Conservation (phyloP, 2,329 filamentous ascomycete genomes). For the Neoarthrinium moseri region DNA sequence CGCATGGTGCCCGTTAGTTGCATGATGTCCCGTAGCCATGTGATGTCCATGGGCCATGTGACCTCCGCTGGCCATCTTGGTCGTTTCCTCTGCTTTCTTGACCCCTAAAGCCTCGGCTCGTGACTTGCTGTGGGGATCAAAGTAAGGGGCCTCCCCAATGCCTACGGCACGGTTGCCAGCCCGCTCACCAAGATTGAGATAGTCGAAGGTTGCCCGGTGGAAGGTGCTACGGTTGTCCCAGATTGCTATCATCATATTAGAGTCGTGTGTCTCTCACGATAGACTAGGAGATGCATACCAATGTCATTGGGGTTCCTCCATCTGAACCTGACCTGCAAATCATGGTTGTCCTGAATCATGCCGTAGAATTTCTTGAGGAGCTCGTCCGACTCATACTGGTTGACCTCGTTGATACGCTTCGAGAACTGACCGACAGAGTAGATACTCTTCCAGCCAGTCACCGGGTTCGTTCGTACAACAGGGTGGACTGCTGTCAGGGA, state of each 20-base stretch:
- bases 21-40: too few relatives aligned
- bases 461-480: slow-evolving; percentile 58
- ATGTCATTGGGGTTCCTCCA: slow-evolving; percentile 43
- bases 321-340: slow-evolving; percentile 44
- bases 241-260: slow-evolving; percentile 36
- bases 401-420: slow-evolving; percentile 41
- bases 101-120: slow-evolving; percentile 20
- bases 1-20: too few relatives aligned
- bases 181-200: slow-evolving; percentile 48
- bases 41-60: too few relatives aligned
- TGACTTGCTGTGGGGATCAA: slow-evolving; percentile 50
- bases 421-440: slow-evolving; percentile 41
- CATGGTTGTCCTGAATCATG: slow-evolving; percentile 43
- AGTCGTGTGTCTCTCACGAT: background rate
- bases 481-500: slow-evolving; percentile 50
- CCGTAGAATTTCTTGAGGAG: slow-evolving; percentile 39
- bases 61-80: too few relatives aligned
- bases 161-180: slow-evolving; percentile 52
- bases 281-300: slow-evolving; percentile 25
- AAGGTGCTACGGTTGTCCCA: slow-evolving; percentile 62
- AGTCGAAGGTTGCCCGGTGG: slow-evolving; percentile 59
- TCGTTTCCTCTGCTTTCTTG: too few relatives aligned
- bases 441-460: slow-evolving; percentile 58
- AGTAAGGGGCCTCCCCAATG: slow-evolving; percentile 53
- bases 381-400: slow-evolving; percentile 37